Conservation (phyloP, 2,329 filamentous ascomycete genomes). For the Thielaviopsis euricoi region DNA sequence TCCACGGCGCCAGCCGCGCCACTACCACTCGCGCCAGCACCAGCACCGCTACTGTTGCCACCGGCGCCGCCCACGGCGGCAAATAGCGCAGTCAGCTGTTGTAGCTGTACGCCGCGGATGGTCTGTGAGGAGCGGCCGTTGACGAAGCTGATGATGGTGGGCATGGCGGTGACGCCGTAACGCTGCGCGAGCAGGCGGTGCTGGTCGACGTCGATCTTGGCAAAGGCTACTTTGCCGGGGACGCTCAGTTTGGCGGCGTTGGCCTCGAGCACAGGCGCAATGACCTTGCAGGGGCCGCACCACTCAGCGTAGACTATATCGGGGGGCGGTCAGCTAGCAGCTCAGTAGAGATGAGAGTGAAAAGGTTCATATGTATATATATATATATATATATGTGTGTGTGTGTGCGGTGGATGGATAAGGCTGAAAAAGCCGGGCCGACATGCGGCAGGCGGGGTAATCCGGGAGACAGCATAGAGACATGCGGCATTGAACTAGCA, state of each 20-base stretch:
- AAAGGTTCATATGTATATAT: no score
- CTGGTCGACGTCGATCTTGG: conserved; percentile 69
- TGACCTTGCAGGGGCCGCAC: conserved; percentile 70
- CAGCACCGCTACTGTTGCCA: conserved; percentile 42
- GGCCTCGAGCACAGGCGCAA: conserved; percentile 68
- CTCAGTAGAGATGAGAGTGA: not conserved
- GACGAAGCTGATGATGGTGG: conserved; percentile 84
- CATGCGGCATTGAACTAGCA: no score
- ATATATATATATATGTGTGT: no score
- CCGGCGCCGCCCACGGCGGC: conserved; percentile 55
- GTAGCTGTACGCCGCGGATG: conserved; percentile 24
- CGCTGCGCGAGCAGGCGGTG: conserved; percentile 57
- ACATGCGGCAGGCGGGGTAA: no score
- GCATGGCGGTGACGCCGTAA: conserved; percentile 61
- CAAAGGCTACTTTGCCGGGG: conserved; percentile 60
- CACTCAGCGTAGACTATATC: conserved; percentile 67
- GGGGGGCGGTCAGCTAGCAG: not conserved
- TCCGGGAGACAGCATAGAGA: no score
- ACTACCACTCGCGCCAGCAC: conserved; percentile 40
- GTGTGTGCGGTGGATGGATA: no score
- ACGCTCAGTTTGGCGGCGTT: conserved; percentile 56
- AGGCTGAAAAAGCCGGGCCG: no score
- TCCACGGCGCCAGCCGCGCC: conserved; percentile 18
- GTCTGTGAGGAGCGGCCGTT: conserved; percentile 33
- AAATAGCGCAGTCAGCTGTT: conserved; percentile 37